Percentiles rank a stretch among this genome's conserved stretches.
phyloP scores from a whole-genome alignment of 768 basidiomycete species.

The Mycena crocata region DNA sequence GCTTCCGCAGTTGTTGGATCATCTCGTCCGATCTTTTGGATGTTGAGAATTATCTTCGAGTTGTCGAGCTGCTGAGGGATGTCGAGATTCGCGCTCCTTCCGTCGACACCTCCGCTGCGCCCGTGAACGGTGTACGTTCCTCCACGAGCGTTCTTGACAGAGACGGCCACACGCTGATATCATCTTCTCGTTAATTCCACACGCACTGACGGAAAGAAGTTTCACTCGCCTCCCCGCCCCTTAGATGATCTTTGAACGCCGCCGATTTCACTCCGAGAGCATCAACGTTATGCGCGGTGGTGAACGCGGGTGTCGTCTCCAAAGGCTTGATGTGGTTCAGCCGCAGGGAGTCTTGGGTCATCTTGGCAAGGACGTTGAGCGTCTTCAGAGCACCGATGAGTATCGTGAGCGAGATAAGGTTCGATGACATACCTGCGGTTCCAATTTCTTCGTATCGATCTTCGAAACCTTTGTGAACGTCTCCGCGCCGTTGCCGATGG shows the following conservation, averaged over 20 bases:
- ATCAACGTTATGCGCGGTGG: conserved; percentile 35
- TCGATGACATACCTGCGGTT: conserved; percentile 43
- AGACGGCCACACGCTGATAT: conserved; percentile 44
- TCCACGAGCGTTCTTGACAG: conserved; percentile 41
- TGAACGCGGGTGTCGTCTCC: conserved; percentile 56
- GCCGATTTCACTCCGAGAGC: conserved; percentile 45
- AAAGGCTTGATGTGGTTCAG: conserved; percentile 62
- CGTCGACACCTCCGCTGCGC: conserved; percentile 55
- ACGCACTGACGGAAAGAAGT: neutral
- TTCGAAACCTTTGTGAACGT: conserved; percentile 54
- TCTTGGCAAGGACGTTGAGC: conserved; percentile 58
- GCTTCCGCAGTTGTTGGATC: conserved; percentile 70
- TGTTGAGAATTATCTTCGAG: conserved; percentile 48
- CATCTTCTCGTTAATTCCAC: neutral
- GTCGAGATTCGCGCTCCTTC: conserved; percentile 46
- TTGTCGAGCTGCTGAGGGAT: conserved; percentile 38
- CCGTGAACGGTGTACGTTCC: conserved; percentile 54
- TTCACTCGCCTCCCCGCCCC: conserved; percentile 51
- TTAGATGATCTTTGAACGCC: conserved; percentile 51
- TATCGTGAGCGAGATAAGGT: neutral
- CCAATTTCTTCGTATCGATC: conserved; percentile 58
- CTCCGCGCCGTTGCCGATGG: conserved; percentile 53
- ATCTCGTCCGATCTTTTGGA: conserved; percentile 66
- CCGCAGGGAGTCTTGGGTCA: conserved; percentile 57
- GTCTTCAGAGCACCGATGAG: conserved; percentile 35